Evolutionary conservation across 2,329 filamentous ascomycete genomes (phyloP).

Genomic region (Sporothrix sp.): DNA sequence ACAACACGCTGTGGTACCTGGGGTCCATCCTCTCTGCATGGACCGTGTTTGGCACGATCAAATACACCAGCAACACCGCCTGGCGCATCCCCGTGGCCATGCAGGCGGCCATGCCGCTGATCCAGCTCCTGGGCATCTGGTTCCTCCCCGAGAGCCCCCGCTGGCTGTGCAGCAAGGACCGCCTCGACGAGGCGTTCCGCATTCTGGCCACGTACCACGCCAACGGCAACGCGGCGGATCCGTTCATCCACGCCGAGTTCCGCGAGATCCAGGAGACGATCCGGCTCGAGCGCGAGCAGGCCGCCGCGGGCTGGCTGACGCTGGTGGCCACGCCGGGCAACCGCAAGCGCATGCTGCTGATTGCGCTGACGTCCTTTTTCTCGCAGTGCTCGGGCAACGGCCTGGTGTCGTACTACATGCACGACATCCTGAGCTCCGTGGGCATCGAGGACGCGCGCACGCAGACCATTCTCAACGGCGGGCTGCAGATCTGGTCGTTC

Average conservation of each 20-base stretch:
- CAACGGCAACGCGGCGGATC: conserved; percentile 24
- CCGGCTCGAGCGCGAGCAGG: conserved; percentile 38
- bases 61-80: conserved; percentile 33
- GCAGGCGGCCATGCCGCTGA: conserved; percentile 32
- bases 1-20: conserved; percentile 21
- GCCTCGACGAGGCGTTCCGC: conserved; percentile 18
- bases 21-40: conserved; percentile 25
- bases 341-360: conserved; percentile 10
- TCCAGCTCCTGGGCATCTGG: conserved; percentile 8
- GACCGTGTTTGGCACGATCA: conserved; percentile 32
- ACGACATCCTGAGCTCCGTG: conserved; percentile 24
- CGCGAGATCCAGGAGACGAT: conserved; percentile 36
- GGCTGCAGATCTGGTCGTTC: conserved; percentile 17
- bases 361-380: conserved; percentile 2
- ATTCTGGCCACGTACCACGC: conserved; percentile 26
- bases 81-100: conserved; percentile 52
- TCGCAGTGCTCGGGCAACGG: conserved; percentile 16
- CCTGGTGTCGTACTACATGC: conserved; percentile 27
- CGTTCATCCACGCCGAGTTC: conserved; percentile 32
- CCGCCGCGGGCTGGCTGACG: conserved; percentile 28
- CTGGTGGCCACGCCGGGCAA: conserved; percentile 10
- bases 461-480: conserved; percentile 17
- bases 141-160: conserved; percentile 9
- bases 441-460: conserved; percentile 20
- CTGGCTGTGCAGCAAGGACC: conserved; percentile 16